Base-by-base conservation (phyloP, 495 filamentous ascomycete genomes). In the Aspergillus asperescens region DNA sequence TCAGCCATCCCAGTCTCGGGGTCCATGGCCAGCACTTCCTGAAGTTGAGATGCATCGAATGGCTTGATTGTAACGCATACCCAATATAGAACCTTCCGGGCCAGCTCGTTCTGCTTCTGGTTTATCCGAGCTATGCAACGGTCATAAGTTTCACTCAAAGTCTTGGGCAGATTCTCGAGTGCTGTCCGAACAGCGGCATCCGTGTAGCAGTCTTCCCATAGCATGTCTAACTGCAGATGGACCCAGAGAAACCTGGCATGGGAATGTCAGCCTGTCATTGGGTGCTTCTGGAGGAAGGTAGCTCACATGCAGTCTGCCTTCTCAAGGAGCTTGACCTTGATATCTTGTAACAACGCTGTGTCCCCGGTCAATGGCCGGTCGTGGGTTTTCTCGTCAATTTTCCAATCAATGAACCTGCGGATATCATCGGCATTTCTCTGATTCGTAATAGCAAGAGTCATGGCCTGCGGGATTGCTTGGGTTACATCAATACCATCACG, bases 171-270 rank as follows among this genome's bases (percentile, higher is more conserved):
- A 12, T 38, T 24, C 34, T n/a, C 12, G 49, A n/a, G 1, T 16
- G 46, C 3, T 48, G 58, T 18, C n/a, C n/a, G n/a, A n/a, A 68
- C 62, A 28, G 55, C 62, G 20, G 31, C 48, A 41, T 65, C 62
- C 7, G 62, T 62, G 22, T 41, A 28, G 45, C 63, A 66, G 16
- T 53, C 57, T 19, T 62, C 53, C 62, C 65, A 68, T 2, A 68
- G 43, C 23, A 62, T 62, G 27, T 68, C 65, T 13, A 68, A 12
- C 35, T 65, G 62, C 3, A 65, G 57, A 44, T 48, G 57, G 3
- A 64, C 62, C 65, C 62, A 68, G 40, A 63, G 39, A 46, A 67
- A 67, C 62, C 64, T 63, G n/a, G n/a, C n/a, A n/a, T n/a, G n/a
- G n/a, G n/a, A n/a, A n/a, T 43, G 13, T 16, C 5, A 27, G 8